Evolutionary conservation across 805 yeast species (phyloP).

Genomic region (Ogataea ramenticola): DNA sequence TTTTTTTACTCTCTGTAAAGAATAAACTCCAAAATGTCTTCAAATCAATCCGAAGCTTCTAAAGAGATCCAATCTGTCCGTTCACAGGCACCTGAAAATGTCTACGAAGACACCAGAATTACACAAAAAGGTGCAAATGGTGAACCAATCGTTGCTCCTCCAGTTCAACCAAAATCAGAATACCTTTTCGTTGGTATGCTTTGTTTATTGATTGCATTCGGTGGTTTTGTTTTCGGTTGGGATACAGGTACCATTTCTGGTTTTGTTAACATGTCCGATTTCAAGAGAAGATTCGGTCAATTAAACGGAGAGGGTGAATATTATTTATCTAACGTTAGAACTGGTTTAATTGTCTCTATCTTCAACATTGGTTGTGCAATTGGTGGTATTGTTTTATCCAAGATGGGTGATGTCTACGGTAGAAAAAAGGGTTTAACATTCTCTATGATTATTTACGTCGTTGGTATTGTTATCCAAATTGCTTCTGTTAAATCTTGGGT

Average conservation of each 20-base stretch:
- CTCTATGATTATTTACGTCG: conserved; percentile 48
- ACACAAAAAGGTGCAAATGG: conserved; percentile 6
- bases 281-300: conserved; percentile 45
- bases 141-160: conserved; percentile 8
- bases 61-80: conserved; percentile 21
- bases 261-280: conserved; percentile 56
- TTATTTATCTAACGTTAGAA: conserved; percentile 43
- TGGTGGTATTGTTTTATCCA: conserved; percentile 58
- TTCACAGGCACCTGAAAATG: conserved; percentile 11
- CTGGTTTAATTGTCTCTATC: conserved; percentile 63
- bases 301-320: conserved; percentile 28
- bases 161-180: conserved; percentile 17
- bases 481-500: conserved; percentile 50
- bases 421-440: conserved; percentile 50
- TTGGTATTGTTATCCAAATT: conserved; percentile 58
- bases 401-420: conserved; percentile 52
- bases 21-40: neutral
- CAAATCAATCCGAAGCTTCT: neutral
- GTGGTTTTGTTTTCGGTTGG: conserved; percentile 74
- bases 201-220: conserved; percentile 58
- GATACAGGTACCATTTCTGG: conserved; percentile 78
- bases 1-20: neutral
- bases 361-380: conserved; percentile 69
- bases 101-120: conserved; percentile 16
- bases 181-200: conserved; percentile 23